Evolutionary conservation across 148 eudicot species (phyloP).

Genomic region (Arctostaphylos glauca): DNA sequence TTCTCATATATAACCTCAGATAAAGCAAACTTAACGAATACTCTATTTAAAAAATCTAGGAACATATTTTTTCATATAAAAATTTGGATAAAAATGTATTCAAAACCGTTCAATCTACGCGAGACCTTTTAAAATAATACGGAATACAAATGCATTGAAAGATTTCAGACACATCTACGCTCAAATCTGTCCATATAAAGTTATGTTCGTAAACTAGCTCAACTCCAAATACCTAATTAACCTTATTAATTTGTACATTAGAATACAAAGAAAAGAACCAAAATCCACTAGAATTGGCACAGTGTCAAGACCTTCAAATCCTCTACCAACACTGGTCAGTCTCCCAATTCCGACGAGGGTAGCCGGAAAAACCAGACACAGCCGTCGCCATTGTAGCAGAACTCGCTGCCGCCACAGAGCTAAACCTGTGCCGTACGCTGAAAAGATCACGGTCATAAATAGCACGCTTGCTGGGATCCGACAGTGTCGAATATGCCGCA

Average conservation of each 20-base stretch:
- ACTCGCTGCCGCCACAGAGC: not conserved
- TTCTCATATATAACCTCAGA: not conserved
- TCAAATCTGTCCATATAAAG: too few species aligned
- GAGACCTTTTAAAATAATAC: too few species aligned
- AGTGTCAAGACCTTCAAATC: not conserved
- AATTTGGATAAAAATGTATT: too few species aligned
- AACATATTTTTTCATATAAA: too few species aligned
- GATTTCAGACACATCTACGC: too few species aligned
- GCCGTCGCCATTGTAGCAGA: not conserved
- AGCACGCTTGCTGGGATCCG: conserved; percentile 25
- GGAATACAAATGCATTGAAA: too few species aligned
- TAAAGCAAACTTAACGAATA: not conserved
- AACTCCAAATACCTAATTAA: too few species aligned
- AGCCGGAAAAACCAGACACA: not conserved
- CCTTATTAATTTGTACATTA: too few species aligned
- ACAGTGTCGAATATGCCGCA: conserved; percentile 24
- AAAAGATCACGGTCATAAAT: conserved; percentile 25
- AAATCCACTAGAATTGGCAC: not conserved
- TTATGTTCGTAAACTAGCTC: too few species aligned
- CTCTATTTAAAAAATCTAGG: not conserved
- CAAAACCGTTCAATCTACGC: too few species aligned
- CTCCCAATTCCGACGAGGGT: conserved; percentile 18
- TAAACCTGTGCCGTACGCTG: not conserved
- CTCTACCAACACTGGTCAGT: conserved; percentile 22
- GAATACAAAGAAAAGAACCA: too few species aligned